Evolutionary conservation across 2,329 filamentous ascomycete genomes (phyloP), one percentile per base, ranked within the genome.

Genomic region (Alternaria triticimaculans): DNA sequence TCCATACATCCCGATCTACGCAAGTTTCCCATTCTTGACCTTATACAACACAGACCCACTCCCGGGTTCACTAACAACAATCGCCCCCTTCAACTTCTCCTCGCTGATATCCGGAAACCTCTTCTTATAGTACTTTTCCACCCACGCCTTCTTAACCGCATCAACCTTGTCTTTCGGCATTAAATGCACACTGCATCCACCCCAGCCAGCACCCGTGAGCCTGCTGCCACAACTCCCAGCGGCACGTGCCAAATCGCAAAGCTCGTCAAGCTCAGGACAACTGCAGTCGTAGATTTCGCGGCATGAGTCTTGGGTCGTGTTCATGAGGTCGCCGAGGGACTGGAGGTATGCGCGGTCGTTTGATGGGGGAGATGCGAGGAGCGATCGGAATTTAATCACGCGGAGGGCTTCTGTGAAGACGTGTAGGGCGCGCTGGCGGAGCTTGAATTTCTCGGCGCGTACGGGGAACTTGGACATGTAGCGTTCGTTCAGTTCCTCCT

Each of bases 141-240:
- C 88, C 87, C 96, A 89, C 6, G 92, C 92, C 73, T 87, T 85
- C 78, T 88, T 93, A 21, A 99, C 92, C 25, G 84, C 87, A 6
- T 90, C 89, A 0, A 97, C 91, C 80, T 91, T 95, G 74, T 93
- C 87, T 62, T 89, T 92, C 0, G 95, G 92, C 56, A 98, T 91
- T 61, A 99, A 86, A 82, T 99, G 96, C 62, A 99, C 95, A 64
- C 89, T 96, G 82, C 96, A 98, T 3, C 96, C 96, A 65, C 96
- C 96, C 96, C 96, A 99, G 4, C 96, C 96, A 1, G 96, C 96
- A 43, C 96, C 96, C 0, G 95, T 98, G 71, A 97, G 82, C 25
- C 95, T 86, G 71, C 92, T 94, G 26, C 95, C 96, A 77, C 93
- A 94, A 18, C 92, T 89, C 3, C 96, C 96, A 1, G 92, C 92